Evolutionary conservation across 2,329 filamentous ascomycete genomes (phyloP).

Genomic region (Gaeumannomyces tritici): DNA sequence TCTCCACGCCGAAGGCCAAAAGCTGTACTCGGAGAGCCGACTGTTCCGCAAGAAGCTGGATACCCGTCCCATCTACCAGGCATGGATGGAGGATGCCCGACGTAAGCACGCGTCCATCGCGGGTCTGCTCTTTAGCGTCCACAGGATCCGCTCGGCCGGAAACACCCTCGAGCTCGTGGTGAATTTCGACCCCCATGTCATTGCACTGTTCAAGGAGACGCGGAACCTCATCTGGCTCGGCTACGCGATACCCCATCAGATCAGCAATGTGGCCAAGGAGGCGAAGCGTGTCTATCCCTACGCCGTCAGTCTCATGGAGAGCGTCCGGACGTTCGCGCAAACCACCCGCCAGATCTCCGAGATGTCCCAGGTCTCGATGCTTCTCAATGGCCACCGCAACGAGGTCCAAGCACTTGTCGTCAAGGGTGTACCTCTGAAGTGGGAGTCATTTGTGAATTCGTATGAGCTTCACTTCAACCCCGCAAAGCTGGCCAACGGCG

Average conservation of each 20-base stretch:
- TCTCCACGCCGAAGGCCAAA: conserved; percentile 88
- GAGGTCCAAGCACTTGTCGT: conserved; percentile 75
- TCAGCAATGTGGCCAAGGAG: conserved; percentile 94
- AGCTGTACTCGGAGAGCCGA: conserved; percentile 82
- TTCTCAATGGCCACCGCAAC: conserved; percentile 86
- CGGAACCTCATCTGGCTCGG: conserved; percentile 92
- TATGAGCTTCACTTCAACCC: conserved; percentile 77
- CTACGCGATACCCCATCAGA: conserved; percentile 85
- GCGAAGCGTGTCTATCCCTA: conserved; percentile 98
- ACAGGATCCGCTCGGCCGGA: conserved; percentile 79
- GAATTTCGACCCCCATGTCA: conserved; percentile 96
- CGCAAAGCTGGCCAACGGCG: conserved; percentile 46
- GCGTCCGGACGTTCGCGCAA: conserved; percentile 85
- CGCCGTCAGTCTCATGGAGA: conserved; percentile 97
- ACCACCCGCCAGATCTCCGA: conserved; percentile 74
- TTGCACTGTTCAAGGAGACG: conserved; percentile 97
- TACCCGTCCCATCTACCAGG: conserved; percentile 86
- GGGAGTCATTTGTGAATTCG: conserved; percentile 96
- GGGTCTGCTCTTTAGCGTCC: conserved; percentile 84
- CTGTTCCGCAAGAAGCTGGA: conserved; percentile 95
- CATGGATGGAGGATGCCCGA: conserved; percentile 76
- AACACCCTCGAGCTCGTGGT: conserved; percentile 82
- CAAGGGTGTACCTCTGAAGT: conserved; percentile 83
- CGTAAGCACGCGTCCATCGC: conserved; percentile 84
- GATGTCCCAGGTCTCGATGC: conserved; percentile 78